Evolutionary conservation across 2,329 filamentous ascomycete genomes (phyloP).

Genomic region (Alternaria hordeiaustralica): DNA sequence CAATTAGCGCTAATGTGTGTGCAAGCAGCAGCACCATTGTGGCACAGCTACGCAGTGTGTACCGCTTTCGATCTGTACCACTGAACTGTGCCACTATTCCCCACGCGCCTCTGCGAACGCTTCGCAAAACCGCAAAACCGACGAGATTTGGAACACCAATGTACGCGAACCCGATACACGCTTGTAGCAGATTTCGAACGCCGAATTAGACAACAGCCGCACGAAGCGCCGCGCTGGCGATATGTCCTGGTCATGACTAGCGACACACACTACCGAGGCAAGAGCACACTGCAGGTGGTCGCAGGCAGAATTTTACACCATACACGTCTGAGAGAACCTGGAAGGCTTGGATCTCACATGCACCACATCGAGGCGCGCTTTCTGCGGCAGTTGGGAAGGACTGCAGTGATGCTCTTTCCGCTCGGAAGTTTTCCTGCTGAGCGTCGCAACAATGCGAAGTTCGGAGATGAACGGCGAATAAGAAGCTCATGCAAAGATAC

Average conservation of each 20-base stretch:
- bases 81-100: background rate
- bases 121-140: background rate
- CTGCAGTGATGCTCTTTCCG: background rate
- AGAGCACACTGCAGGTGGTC: background rate
- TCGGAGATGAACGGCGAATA: background rate
- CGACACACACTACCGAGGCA: background rate
- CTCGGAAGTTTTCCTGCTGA: background rate
- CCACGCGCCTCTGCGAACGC: background rate
- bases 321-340: background rate
- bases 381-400: background rate
- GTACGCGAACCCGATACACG: background rate
- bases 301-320: background rate
- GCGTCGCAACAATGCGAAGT: background rate
- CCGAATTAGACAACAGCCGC: background rate
- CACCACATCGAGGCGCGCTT: background rate
- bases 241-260: background rate
- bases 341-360: background rate
- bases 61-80: background rate
- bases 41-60: conserved; percentile 1
- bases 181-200: background rate
- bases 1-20: conserved; percentile 7
- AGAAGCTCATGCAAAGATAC: background rate
- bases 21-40: background rate
- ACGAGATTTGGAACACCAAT: background rate
- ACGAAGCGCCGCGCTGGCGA: background rate